Percentiles rank a stretch among this genome's conserved stretches.
These are phyloP conservation scores for Candida xiaguanensis DNA, from an alignment of 805 yeast genomes.

Conservation along the genomic window DNA sequence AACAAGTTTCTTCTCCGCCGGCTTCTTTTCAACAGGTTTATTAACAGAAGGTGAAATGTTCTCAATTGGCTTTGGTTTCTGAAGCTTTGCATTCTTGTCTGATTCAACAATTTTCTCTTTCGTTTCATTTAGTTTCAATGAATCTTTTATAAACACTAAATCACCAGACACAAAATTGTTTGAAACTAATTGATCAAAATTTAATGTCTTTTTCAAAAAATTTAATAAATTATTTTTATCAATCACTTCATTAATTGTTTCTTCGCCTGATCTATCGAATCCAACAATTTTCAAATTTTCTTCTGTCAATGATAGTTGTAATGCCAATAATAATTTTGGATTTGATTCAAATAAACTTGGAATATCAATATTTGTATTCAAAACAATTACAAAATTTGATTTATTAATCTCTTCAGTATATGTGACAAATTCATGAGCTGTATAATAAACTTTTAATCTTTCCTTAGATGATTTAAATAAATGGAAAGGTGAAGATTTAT, in stretches of 20 bases:
- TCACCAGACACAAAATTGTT: not conserved
- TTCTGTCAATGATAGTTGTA: constrained; percentile 43
- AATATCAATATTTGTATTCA: constrained; percentile 50
- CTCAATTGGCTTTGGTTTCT: not conserved
- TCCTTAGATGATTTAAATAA: constrained; percentile 52
- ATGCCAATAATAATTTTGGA: constrained; percentile 40
- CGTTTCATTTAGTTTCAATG: no score
- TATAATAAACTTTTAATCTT: constrained; percentile 46
- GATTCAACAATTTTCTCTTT: no score
- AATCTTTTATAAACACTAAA: not conserved
- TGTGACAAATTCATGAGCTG: constrained; percentile 61
- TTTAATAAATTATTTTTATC: constrained; percentile 17
- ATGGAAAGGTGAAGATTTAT: constrained; percentile 83
- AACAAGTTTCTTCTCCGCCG: no score
- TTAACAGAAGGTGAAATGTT: no score
- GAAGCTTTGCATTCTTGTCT: not conserved
- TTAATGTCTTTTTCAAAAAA: constrained; percentile 1
- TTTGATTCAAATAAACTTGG: constrained; percentile 29
- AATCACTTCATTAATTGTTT: constrained; percentile 3
- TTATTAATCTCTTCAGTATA: constrained; percentile 54
- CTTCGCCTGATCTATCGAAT: not conserved
- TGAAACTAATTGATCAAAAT: constrained; percentile 17
- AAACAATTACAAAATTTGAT: constrained; percentile 62
- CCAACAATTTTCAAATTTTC: constrained; percentile 18
- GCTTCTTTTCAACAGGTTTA: no score